These are phyloP conservation scores for Hanseniaspora mollemarum DNA, from an alignment of 805 yeast genomes.

Conservation along the genomic window DNA sequence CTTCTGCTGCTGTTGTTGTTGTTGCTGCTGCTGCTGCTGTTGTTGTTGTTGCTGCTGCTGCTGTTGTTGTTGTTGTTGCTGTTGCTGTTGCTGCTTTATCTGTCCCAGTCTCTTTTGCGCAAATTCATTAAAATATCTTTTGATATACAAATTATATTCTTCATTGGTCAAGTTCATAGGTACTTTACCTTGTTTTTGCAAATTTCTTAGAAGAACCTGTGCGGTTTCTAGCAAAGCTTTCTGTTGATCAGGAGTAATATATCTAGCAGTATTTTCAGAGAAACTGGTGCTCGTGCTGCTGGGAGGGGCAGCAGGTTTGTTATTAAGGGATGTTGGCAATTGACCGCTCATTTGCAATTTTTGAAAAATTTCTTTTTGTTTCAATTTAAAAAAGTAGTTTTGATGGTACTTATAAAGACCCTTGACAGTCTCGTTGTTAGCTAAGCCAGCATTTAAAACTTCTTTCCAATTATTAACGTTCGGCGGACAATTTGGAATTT, in stretches of 20 bases:
- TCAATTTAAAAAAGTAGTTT: constrained; percentile 9
- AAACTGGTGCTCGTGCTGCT: neutral
- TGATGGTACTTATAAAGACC: constrained; percentile 58
- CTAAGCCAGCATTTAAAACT: constrained; percentile 52
- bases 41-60: constrained; percentile 21
- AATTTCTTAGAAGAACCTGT: constrained; percentile 16
- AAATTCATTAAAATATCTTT: constrained; percentile 15
- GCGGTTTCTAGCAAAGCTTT: constrained; percentile 17
- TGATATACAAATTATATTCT: constrained; percentile 12
- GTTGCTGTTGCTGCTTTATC: constrained; percentile 24
- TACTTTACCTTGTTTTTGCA: constrained; percentile 22
- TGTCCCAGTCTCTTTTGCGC: constrained; percentile 16
- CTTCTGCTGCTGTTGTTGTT: constrained; percentile 24
- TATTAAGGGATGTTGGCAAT: constrained; percentile 26
- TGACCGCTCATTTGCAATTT: constrained; percentile 23
- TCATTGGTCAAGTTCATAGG: constrained; percentile 7
- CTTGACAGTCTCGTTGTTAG: constrained; percentile 47
- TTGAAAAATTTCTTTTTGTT: constrained; percentile 10
- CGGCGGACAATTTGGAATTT: constrained; percentile 67
- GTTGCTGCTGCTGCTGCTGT: constrained; percentile 17
- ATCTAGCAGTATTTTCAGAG: constrained; percentile 5
- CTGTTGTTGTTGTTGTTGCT: constrained; percentile 22
- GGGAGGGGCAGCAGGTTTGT: constrained; percentile 25
- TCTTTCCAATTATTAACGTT: constrained; percentile 74
- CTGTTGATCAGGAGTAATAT: constrained; percentile 26